phyloP scores from a whole-genome alignment of 108 stramenopile genomes.

The Nitzschia sp. region DNA sequence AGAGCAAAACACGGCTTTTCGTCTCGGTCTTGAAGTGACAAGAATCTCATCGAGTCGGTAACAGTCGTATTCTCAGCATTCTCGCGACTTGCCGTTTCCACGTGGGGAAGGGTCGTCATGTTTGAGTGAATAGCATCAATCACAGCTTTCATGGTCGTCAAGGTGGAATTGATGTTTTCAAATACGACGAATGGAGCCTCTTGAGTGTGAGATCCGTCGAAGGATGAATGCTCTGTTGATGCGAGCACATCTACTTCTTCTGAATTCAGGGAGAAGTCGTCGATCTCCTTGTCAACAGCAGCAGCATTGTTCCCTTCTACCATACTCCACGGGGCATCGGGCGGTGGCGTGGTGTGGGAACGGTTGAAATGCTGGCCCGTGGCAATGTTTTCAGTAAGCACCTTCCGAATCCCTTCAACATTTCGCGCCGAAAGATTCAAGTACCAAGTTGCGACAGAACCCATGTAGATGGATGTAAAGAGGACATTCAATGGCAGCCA shows the following conservation, averaged over 20 bases:
- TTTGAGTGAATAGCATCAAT: slow-evolving; percentile 11
- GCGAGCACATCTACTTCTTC: neutral
- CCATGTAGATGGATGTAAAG: slow-evolving; percentile 34
- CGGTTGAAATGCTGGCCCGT: neutral
- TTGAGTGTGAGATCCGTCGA: neutral
- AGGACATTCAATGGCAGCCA: slow-evolving; percentile 56
- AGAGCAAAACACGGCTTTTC: slow-evolving; percentile 5
- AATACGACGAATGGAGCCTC: slow-evolving; percentile 5
- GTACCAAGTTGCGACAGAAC: slow-evolving; percentile 14
- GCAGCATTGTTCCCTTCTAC: neutral
- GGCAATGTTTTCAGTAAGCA: neutral
- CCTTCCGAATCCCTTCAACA: neutral
- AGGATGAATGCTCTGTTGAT: neutral
- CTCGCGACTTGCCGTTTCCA: neutral
- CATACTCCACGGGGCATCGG: neutral
- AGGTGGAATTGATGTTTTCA: slow-evolving; percentile 14
- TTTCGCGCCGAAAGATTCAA: neutral
- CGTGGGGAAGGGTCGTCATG: neutral
- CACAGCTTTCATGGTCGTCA: slow-evolving; percentile 13
- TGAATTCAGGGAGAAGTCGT: neutral
- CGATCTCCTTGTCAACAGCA: neutral
- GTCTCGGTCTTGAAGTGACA: neutral
- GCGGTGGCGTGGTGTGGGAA: neutral
- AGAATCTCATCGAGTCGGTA: neutral
- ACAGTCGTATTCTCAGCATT: neutral